These are phyloP conservation scores for Coprinopsis cinerea DNA, from an alignment of 768 basidiomycete genomes.

Conservation along the genomic window DNA sequence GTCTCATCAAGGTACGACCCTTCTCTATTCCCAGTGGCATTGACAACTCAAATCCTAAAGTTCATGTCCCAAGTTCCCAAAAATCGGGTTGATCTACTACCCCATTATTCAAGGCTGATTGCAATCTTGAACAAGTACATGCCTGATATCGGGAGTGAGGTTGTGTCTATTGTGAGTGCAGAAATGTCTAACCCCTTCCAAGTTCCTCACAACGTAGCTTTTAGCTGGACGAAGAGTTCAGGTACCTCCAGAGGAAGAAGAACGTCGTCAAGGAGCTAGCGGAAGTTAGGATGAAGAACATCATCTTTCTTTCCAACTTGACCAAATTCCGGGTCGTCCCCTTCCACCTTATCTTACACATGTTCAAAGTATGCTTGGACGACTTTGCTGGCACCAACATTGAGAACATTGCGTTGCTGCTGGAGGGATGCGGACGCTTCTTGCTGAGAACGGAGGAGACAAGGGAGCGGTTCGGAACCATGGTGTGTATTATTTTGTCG, in stretches of 20 bases:
- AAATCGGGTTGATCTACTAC: slow-evolving; percentile 83
- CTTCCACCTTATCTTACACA: slow-evolving; percentile 86
- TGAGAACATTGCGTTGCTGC: slow-evolving; percentile 84
- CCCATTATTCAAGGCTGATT: slow-evolving; percentile 87
- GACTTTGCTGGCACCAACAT: slow-evolving; percentile 91
- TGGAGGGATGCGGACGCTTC: slow-evolving; percentile 94
- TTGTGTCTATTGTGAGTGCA: slow-evolving; percentile 68
- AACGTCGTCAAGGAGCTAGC: slow-evolving; percentile 87
- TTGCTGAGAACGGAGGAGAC: slow-evolving; percentile 86
- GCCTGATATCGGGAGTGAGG: slow-evolving; percentile 85
- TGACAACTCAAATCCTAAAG: slow-evolving; percentile 28
- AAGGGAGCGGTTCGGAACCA: slow-evolving; percentile 74
- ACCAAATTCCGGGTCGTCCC: slow-evolving; percentile 96
- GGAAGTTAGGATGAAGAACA: slow-evolving; percentile 86
- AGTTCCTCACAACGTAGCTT: slow-evolving; percentile 6
- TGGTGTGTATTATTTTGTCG: slow-evolving; percentile 46
- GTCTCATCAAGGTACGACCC: slow-evolving; percentile 71
- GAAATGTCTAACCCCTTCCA: not conserved
- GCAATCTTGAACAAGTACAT: slow-evolving; percentile 88
- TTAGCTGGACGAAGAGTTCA: slow-evolving; percentile 94
- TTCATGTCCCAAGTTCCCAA: slow-evolving; percentile 81
- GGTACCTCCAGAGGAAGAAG: slow-evolving; percentile 91
- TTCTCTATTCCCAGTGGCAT: slow-evolving; percentile 3
- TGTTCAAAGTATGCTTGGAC: slow-evolving; percentile 95
- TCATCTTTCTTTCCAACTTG: slow-evolving; percentile 80